Evolutionary conservation across 768 basidiomycete species (phyloP).

Genomic region (Stropharia rugosoannulata): DNA sequence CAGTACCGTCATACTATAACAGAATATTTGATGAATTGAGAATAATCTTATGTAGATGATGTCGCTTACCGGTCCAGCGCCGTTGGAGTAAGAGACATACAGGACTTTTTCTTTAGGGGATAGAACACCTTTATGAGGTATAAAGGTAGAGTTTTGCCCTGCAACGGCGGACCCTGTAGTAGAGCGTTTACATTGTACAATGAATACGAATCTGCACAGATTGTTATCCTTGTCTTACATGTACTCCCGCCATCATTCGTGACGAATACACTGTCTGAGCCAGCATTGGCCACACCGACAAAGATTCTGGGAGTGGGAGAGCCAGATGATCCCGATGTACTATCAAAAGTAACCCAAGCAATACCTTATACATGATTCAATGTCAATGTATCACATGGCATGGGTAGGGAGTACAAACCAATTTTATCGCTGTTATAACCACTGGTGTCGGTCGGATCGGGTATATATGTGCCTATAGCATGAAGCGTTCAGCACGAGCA

Average conservation of each 20-base stretch:
- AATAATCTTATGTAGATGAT: background rate
- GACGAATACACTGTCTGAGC: conserved; percentile 54
- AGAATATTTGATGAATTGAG: background rate
- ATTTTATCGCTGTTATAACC: conserved; percentile 43
- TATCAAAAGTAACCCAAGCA: conserved; percentile 66
- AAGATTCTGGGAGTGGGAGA: conserved; percentile 62
- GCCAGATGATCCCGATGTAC: conserved; percentile 52
- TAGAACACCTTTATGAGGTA: conserved; percentile 68
- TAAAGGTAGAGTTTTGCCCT: conserved; percentile 55
- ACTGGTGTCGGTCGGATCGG: conserved; percentile 49
- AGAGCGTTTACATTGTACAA: background rate
- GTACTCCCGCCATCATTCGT: conserved; percentile 55
- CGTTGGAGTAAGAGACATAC: conserved; percentile 62
- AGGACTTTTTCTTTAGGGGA: conserved; percentile 55
- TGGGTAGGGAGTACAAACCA: conserved; percentile 19
- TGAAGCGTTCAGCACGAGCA: background rate
- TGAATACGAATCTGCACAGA: background rate
- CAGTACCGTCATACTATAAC: conserved; percentile 51
- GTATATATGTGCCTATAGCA: conserved; percentile 46
- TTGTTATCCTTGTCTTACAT: conserved; percentile 35
- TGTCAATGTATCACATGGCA: background rate
- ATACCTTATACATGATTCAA: conserved; percentile 31
- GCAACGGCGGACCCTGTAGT: conserved; percentile 51
- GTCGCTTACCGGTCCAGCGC: conserved; percentile 51
- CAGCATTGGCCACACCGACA: conserved; percentile 61